These are phyloP conservation scores for Litchi chinensis DNA, from an alignment of 345 rosid species.

Conservation along the genomic window DNA sequence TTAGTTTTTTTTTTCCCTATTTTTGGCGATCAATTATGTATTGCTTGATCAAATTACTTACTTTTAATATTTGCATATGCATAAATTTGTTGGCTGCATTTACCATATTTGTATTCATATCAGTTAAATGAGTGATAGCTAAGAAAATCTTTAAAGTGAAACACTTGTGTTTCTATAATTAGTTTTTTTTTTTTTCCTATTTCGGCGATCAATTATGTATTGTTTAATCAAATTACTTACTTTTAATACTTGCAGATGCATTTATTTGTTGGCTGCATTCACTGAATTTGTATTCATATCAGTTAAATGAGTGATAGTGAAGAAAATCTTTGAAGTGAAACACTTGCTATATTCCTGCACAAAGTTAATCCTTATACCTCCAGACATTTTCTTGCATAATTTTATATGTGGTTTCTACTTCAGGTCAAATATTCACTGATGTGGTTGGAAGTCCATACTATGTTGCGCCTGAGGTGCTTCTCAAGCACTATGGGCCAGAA, in stretches of 20 bases:
- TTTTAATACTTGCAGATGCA: not conserved
- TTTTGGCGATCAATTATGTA: not conserved
- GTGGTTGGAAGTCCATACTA: conserved; percentile 98
- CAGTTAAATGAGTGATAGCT: not conserved
- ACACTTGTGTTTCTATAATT: not conserved
- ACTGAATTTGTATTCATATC: not conserved
- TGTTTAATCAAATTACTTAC: not conserved
- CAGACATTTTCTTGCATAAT: conserved; percentile 9
- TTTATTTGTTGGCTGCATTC: conserved; percentile 8
- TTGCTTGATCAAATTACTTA: not conserved
- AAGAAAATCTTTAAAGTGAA: not conserved
- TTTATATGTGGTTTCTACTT: conserved; percentile 24
- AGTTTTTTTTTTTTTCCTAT: not conserved
- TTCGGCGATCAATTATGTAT: not conserved
- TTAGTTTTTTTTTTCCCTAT: not conserved
- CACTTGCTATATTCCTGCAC: not conserved
- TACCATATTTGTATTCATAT: not conserved
- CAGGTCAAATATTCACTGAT: conserved; percentile 89
- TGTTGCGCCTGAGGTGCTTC: conserved; percentile 96
- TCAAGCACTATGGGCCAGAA: conserved; percentile 88
- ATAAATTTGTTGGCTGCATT: conserved; percentile 1
- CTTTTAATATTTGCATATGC: not conserved
- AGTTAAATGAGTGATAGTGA: not conserved
- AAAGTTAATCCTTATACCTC: conserved; percentile 10
- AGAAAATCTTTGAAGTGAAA: not conserved